Percentiles rank a stretch among this genome's conserved stretches.
These are phyloP conservation scores for Saxophila tyrrhenica DNA, from an alignment of 495 filamentous ascomycete genomes.

Conservation along the genomic window DNA sequence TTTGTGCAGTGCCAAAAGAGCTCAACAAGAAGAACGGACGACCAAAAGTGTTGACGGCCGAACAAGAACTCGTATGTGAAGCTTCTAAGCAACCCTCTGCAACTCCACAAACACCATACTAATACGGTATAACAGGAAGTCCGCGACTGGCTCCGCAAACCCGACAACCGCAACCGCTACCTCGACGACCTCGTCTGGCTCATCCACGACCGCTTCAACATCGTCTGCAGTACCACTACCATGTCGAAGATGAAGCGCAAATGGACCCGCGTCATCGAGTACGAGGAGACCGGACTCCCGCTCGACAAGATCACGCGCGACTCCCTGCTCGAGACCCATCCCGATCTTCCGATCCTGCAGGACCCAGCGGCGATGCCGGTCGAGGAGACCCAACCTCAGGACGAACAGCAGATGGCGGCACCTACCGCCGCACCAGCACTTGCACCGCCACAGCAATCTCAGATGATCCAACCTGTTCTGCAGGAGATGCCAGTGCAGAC, in stretches of 20 bases:
- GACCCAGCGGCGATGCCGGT: not conserved
- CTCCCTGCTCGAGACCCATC: conserved; percentile 13
- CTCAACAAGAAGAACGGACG: conserved; percentile 21
- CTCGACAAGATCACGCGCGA: conserved; percentile 8
- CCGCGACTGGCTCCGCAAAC: conserved; percentile 15
- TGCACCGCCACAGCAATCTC: not conserved
- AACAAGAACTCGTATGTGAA: conserved; percentile 17
- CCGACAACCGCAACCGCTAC: conserved; percentile 15
- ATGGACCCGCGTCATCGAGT: conserved; percentile 16
- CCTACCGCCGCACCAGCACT: not conserved
- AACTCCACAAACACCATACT: not conserved
- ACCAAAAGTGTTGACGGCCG: conserved; percentile 15
- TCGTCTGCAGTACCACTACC: conserved; percentile 18
- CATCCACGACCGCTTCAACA: conserved; percentile 17
- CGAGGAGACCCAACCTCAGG: not conserved
- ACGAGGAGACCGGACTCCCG: conserved; percentile 13
- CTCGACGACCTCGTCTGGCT: conserved; percentile 20
- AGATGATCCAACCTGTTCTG: too few relatives aligned
- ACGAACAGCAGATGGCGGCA: not conserved
- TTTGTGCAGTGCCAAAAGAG: conserved; percentile 12
- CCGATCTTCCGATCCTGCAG: conserved; percentile 6
- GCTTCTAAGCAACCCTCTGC: not conserved
- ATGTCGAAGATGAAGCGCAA: conserved; percentile 21
- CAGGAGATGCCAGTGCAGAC: too few relatives aligned
- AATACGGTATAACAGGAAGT: conserved; percentile 8